Evolutionary conservation across 306 rosid species (phyloP), one percentile per base, ranked within the genome.

Genomic region (Trifolium repens): DNA sequence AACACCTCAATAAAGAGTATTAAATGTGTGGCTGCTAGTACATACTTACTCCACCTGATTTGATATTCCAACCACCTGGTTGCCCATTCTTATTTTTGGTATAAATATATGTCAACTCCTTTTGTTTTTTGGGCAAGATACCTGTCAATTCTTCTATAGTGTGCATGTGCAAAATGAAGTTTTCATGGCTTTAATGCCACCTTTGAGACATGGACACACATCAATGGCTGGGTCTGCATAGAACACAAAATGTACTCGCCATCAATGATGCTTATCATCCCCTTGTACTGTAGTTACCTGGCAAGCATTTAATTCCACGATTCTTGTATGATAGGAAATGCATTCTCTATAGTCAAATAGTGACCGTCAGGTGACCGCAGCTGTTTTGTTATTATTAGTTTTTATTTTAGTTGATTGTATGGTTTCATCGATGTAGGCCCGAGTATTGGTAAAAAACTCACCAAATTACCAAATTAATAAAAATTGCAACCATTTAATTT

Each of bases 281-380:
- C 11, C 44, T 54, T 32, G 35, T 32, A 32, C 6, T n/a, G 9
- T 30, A 12, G 15, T 7, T 54, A 22, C 37, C 14, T n/a, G 15
- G 50, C 50, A 71, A 53, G 35, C 75, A 53, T 53, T 71, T 71
- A 70, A 34, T 52, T 34, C 61, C 46, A 13, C 34, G 2, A 7
- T n/a, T 47, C 5, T 32, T 32, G 35, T 32, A 32, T 4, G 1
- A 22, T 22, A 22, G 24, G 24, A 22, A 22, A 32, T 32, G 35
- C 5, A 32, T 32, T 32, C 35, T 22, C 6, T 32, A 4, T 1
- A 5, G 35, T 32, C 35, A 32, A 32, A 32, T 30, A 32, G 35
- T 32, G 1, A 32, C 4, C 4, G 6, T 32, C 35, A 0, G 35
- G 35, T 0, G 24, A 22, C 24, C 24, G 1, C 24, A 22, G 24